Evolutionary conservation across 192 early-diverging fungal species (phyloP), one percentile per base, ranked within the genome.

Genomic region (Backusella tarrabulga): DNA sequence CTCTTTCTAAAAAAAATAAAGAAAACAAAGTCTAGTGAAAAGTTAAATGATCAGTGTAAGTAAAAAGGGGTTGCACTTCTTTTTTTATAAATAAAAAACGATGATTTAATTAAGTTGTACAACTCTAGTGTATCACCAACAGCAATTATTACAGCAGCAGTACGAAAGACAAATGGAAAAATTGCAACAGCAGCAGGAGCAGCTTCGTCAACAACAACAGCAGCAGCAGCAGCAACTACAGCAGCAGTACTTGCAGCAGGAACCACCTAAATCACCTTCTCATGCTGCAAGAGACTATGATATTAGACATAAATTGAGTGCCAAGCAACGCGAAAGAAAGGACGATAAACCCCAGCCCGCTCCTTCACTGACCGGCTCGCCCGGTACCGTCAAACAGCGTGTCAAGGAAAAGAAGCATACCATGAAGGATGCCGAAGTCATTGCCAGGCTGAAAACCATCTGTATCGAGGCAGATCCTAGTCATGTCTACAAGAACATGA

Each of bases 391-490:
- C 11, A 82, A 82, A 34, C 76, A 77, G 42, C 68, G 80, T 32
- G 74, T 76, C 0, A 78, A 75, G 29, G 68, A 77, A 54, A 68
- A 68, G 34, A 77, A 75, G n/a, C 71, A 73, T 15, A 56, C 73
- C 12, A 78, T 82, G 79, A 77, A 70, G 34, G 83, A 84, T 70
- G 90, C 92, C 74, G 95, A 99, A 79, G 92, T 99, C 21, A 90
- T 99, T 76, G 92, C 93, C 56, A 89, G 95, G 11, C 81, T 97
- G 46, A 88, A 91, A 76, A 89, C 91, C n/a, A 95, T 97, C 72
- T 97, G 96, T 85, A 97, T 91, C 63, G 92, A 92, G 68, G 90
- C 91, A 34, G 95, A 98, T 82, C 97, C 97, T 54, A 94, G 89
- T 67, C 85, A 86, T 71, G 78, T 95, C 9, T 84, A 84, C 36